phyloP scores from a whole-genome alignment of 768 basidiomycete species.

The Leccinum incarnatum region DNA sequence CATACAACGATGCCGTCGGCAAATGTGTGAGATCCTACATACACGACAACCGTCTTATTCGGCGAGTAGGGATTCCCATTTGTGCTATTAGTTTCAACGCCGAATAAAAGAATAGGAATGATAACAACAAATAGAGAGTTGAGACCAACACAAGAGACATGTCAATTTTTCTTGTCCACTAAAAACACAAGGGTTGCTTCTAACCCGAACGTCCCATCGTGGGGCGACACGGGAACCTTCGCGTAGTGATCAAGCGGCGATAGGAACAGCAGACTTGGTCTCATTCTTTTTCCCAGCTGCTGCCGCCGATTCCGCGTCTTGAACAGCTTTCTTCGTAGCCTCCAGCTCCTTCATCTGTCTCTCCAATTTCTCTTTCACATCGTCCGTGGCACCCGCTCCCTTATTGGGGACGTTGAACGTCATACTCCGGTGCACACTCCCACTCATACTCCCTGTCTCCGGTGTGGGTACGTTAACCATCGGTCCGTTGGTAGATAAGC shows the following conservation, averaged over 20 bases:
- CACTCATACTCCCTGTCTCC: slow-evolving; percentile 64
- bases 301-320: slow-evolving; percentile 58
- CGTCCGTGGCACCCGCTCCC: slow-evolving; percentile 22
- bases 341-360: slow-evolving; percentile 63
- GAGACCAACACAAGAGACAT: slow-evolving; percentile 14
- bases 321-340: slow-evolving; percentile 65
- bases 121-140: slow-evolving; percentile 17
- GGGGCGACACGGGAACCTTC: background rate
- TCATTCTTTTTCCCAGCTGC: slow-evolving; percentile 63
- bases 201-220: slow-evolving; percentile 1
- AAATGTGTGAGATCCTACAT: slow-evolving; percentile 21
- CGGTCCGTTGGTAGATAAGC: slow-evolving; percentile 58
- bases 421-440: slow-evolving; percentile 66
- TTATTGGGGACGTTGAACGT: slow-evolving; percentile 54
- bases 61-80: slow-evolving; percentile 11
- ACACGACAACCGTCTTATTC: slow-evolving; percentile 16
- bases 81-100: slow-evolving; percentile 9
- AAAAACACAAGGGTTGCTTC: slow-evolving; percentile 9
- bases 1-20: slow-evolving; percentile 7
- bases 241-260: slow-evolving; percentile 29
- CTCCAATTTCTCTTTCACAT: slow-evolving; percentile 49
- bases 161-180: slow-evolving; percentile 19
- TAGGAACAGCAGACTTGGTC: slow-evolving; percentile 42
- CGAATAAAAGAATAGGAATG: slow-evolving; percentile 9
- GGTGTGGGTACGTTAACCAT: slow-evolving; percentile 61